These are phyloP conservation scores for Claviceps sp. DNA, from an alignment of 2,329 filamentous ascomycete species.

Conservation along the genomic window DNA sequence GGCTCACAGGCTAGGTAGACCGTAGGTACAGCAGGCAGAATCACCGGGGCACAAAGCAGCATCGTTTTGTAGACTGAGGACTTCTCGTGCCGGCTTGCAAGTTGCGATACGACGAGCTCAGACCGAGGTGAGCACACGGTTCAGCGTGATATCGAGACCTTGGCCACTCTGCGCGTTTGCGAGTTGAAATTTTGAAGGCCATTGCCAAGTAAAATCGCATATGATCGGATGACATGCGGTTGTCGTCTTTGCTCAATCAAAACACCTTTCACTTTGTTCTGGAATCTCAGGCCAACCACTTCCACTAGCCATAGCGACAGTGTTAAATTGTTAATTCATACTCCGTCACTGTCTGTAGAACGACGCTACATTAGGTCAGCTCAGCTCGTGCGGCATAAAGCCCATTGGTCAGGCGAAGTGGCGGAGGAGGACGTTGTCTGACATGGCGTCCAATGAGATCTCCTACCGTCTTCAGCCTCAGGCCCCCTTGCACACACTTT, in stretches of 20 bases:
- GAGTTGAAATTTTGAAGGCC: no score
- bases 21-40: no score
- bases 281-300: neutral
- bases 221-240: neutral
- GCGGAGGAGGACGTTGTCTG: neutral
- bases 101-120: no score
- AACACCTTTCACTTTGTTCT: neutral
- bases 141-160: neutral
- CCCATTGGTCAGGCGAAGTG: conserved; percentile 4
- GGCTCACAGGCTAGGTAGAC: no score
- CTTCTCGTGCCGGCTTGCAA: no score
- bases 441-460: conserved; percentile 9
- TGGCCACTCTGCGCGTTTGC: neutral
- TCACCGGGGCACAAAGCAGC: no score
- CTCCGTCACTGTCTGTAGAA: no score
- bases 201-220: no score
- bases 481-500: conserved; percentile 6
- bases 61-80: no score
- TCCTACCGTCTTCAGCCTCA: conserved; percentile 4
- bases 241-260: neutral
- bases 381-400: neutral
- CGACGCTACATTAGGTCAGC: no score
- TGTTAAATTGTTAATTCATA: no score
- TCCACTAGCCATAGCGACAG: neutral
- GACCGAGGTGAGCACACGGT: neutral